Base-by-base conservation (phyloP, 2,329 filamentous ascomycete genomes). In the Stemphylium lycopersici region DNA sequence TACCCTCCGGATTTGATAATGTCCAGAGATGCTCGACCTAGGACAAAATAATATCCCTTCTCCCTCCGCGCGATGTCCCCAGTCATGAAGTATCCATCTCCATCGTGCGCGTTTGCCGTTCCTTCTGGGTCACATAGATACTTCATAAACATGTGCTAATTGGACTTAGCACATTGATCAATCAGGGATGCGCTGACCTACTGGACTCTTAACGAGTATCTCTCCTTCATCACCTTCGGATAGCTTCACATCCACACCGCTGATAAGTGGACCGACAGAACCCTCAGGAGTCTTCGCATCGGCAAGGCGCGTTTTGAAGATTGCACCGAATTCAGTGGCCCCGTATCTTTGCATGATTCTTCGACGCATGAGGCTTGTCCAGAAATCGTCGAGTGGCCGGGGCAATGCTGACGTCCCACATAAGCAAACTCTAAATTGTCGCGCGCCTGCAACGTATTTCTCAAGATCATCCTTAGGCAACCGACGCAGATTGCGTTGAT, bases 1-100 rank as follows among this genome's bases (percentile, higher is more conserved):
- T 83, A 84, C 0, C 82, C 82, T 13, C 82, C 81, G 0, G 79
- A 80, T 58, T 84, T 84, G 65, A 85, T 83, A 29, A 84, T 76
- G 57, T 84, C 81, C 6, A 82, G 75, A 15, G 78, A 81, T 8
- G 79, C 80, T 10, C 81, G 77, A 7, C 82, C 82, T 48, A 83
- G 73, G 48, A 84, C 84, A 33, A 74, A 84, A 62, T 83, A 84
- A 55, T 70, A 81, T 65, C 56, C 78, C 55, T 73, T 76, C 52
- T 78, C 73, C 55, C 66, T 66, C 11, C 76, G 64, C 11, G 68
- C 68, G 39, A 75, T 68, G 34, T 82, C 80, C 8, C 79, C 79
- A 0, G 79, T 82, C 58, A 77, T 78, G 64, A 81, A 82, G 72
- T 79, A 82, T 8, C 79, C 79, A 38, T 81, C 78, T 1, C 67